A percentile compares a stretch with the other conserved stretches of the same genome.
phyloP scores from a whole-genome alignment of 2,329 filamentous ascomycete species.

The Phoma sp. region DNA sequence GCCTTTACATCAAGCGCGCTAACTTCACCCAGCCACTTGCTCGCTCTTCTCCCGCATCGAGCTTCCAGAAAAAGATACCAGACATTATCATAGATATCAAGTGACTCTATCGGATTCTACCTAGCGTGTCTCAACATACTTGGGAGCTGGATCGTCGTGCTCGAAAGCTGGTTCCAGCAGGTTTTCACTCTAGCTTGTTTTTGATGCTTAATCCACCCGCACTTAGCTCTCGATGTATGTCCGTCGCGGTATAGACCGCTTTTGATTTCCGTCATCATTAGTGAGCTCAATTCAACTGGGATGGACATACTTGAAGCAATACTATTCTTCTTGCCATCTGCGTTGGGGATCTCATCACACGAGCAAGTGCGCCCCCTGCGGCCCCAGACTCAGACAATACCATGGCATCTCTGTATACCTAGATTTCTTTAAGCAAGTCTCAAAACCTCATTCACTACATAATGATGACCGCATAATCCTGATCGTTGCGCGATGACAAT shows the following conservation, averaged over 20 bases:
- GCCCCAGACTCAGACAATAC: background rate
- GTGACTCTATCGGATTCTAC: background rate
- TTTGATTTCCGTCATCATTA: background rate
- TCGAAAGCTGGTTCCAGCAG: background rate
- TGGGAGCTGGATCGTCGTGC: background rate
- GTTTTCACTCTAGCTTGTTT: background rate
- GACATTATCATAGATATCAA: conserved; percentile 2
- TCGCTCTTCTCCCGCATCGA: background rate
- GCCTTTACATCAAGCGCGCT: conserved; percentile 15
- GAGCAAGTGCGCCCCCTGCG: conserved; percentile 20
- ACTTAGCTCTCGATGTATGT: conserved; percentile 1
- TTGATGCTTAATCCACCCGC: background rate
- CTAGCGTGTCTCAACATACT: conserved; percentile 5
- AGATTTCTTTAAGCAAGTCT: background rate
- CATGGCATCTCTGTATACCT: background rate
- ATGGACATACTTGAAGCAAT: background rate
- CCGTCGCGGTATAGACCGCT: background rate
- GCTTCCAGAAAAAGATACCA: conserved; percentile 6
- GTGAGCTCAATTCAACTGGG: background rate
- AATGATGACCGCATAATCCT: conserved; percentile 25
- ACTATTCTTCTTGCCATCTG: conserved; percentile 14
- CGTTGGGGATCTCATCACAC: conserved; percentile 28
- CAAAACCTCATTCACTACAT: conserved; percentile 7
- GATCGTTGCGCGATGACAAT: conserved; percentile 15
- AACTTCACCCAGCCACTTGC: conserved; percentile 7